Evolutionary conservation across 441 rosid species (phyloP), one percentile per base, ranked within the genome.

Genomic region (Gossypium schwendimanii): DNA sequence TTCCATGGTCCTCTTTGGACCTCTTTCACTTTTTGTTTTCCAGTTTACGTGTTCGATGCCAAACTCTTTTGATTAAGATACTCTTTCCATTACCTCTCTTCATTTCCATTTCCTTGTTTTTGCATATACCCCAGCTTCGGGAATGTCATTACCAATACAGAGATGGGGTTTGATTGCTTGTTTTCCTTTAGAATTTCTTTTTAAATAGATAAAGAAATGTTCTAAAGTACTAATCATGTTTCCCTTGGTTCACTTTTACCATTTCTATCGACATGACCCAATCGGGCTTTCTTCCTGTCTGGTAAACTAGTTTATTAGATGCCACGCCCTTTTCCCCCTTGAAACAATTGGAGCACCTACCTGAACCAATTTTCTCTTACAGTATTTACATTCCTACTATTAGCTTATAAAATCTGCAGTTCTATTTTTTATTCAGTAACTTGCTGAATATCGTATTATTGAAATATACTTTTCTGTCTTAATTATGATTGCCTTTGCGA

Each of bases 401-500:
- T 52, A 31, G 12, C 60, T 52, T 31, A 9, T 9, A 17, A 28
- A 67, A 10, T 50, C 58, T 63, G 20, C 24, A 9, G 45, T 68
- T 49, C 9, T 23, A 14, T 49, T 50, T 4, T 50, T 68, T 4
- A 21, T 50, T 28, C 26, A 15, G 28, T 68, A 52, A 28, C 17
- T 7, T 52, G 24, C 54, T 68, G 60, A 68, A 68, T 11, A 9
- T 53, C 3, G 28, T 52, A 31, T 31, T 17, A 17, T 31, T 17
- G 28, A 69, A 6, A 52, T 26, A 26, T 67, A 15, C 11, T 49
- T 49, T 52, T 31, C 28, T 53, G 49, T 53, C 72, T 53, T 55
- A 73, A 21, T 39, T 52, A 9, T 24, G 64, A 18, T 71, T 14
- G 10, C 61, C 68, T 76, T 74, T 70, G 76, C 53, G 70, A 78